phyloP scores from a whole-genome alignment of 768 basidiomycete genomes.

The Suillus clintonianus region DNA sequence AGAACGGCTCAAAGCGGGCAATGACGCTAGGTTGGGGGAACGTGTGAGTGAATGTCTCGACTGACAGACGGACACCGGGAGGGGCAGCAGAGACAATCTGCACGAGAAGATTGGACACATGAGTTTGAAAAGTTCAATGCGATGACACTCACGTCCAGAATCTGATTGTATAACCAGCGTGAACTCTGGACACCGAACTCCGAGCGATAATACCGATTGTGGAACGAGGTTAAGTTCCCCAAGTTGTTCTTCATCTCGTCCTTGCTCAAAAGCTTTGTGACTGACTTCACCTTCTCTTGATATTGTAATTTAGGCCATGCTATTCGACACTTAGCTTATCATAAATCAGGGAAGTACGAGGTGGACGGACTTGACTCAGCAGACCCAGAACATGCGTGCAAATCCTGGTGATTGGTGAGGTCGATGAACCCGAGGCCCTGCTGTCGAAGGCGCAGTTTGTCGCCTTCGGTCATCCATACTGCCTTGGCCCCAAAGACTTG shows the following conservation, averaged over 20 bases:
- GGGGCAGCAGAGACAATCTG: slow-evolving; percentile 17
- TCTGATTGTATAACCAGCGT: slow-evolving; percentile 36
- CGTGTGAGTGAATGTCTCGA: slow-evolving; percentile 22
- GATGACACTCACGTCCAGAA: slow-evolving; percentile 8
- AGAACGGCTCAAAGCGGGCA: slow-evolving; percentile 25
- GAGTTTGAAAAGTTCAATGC: not conserved
- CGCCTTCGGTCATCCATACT: slow-evolving; percentile 17
- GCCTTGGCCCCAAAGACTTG: slow-evolving; percentile 16
- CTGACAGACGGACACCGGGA: slow-evolving; percentile 14
- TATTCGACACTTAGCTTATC: slow-evolving; percentile 40
- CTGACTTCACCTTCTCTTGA: slow-evolving; percentile 13
- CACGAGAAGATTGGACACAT: not conserved
- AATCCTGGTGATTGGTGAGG: slow-evolving; percentile 9
- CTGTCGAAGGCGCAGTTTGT: slow-evolving; percentile 15
- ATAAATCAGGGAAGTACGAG: not conserved
- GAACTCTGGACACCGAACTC: slow-evolving; percentile 40
- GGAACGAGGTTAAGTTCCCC: slow-evolving; percentile 38
- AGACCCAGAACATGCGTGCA: not conserved
- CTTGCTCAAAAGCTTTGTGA: slow-evolving; percentile 2
- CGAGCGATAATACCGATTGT: slow-evolving; percentile 45
- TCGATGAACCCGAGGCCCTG: slow-evolving; percentile 16
- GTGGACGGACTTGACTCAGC: slow-evolving; percentile 1
- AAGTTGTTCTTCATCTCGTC: slow-evolving; percentile 40
- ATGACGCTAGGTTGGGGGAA: slow-evolving; percentile 24
- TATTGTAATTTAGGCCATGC: slow-evolving; percentile 18